A percentile compares a stretch with the other conserved stretches of the same genome.
Conservation (phyloP, 2,329 filamentous ascomycete species). For the Elsinoe necatrix region DNA sequence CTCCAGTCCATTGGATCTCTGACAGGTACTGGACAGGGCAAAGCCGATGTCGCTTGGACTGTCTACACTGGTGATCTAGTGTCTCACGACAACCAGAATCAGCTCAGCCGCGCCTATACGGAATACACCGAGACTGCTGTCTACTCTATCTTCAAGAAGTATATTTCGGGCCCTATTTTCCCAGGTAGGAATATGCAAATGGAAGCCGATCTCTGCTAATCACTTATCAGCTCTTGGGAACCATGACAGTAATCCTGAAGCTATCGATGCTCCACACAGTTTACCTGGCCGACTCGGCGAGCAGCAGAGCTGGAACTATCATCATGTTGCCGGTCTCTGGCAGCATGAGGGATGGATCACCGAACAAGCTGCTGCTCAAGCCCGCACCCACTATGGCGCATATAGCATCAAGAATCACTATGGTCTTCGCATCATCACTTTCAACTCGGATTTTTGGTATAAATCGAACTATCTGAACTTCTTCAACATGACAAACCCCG, state of each 20-base stretch:
- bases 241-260: constrained; percentile 40
- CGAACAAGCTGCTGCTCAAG: constrained; percentile 37
- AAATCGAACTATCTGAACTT: constrained; percentile 40
- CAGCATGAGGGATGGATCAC: constrained; percentile 49
- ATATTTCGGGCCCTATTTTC: constrained; percentile 50
- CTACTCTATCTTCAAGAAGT: constrained; percentile 48
- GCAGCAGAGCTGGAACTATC: constrained; percentile 52
- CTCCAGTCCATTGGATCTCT: constrained; percentile 48
- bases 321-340: constrained; percentile 49
- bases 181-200: constrained; percentile 20
- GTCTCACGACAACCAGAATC: constrained; percentile 45
- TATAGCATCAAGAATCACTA: constrained; percentile 48
- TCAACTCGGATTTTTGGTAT: constrained; percentile 47
- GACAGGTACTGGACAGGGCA: constrained; percentile 43
- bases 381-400: constrained; percentile 46
- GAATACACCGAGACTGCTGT: constrained; percentile 47
- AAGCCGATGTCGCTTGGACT: constrained; percentile 42
- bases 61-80: constrained; percentile 52
- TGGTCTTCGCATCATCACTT: constrained; percentile 44
- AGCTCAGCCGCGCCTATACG: constrained; percentile 45
- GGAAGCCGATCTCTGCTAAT: too few species aligned
- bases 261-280: constrained; percentile 45
- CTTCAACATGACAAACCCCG: constrained; percentile 46
- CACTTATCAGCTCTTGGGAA: constrained; percentile 43
- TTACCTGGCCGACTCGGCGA: constrained; percentile 46